Conservation (phyloP, 345 rosid species). For the Heritiera fomes region DNA sequence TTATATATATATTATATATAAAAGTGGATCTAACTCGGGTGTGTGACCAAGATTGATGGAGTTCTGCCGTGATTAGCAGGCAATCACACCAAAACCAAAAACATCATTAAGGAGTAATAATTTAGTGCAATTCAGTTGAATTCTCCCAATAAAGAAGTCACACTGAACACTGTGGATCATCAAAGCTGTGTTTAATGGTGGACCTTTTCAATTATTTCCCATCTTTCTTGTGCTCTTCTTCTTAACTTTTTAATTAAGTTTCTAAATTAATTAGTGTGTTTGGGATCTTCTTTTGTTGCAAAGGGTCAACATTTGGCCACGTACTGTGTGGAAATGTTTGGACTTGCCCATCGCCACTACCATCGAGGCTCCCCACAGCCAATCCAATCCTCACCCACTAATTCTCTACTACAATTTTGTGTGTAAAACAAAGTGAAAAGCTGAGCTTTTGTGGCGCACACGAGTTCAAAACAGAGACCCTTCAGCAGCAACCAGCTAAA, state of each 20-base stretch:
- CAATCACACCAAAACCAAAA: conserved; percentile 4
- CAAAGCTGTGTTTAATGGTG: conserved; percentile 28
- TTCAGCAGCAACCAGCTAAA: conserved; percentile 24
- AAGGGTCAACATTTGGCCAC: not conserved
- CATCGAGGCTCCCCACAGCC: not conserved
- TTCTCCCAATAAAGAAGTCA: conserved; percentile 27
- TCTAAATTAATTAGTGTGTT: conserved; percentile 7
- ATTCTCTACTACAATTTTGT: not conserved
- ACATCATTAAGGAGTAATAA: conserved; percentile 30
- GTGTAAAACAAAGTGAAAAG: conserved; percentile 14
- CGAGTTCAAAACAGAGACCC: conserved; percentile 28
- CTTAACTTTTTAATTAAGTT: conserved; percentile 13
- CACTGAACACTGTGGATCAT: conserved; percentile 22
- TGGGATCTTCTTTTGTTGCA: not conserved
- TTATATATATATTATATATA: no score
- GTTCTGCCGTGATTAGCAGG: conserved; percentile 29
- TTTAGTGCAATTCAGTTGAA: conserved; percentile 16
- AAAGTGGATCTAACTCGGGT: not conserved
- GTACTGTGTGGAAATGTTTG: not conserved
- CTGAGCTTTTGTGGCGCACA: conserved; percentile 23
- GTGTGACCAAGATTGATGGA: conserved; percentile 37
- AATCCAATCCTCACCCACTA: not conserved
- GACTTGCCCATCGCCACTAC: not conserved
- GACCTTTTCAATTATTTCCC: conserved; percentile 35
- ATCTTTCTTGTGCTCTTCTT: conserved; percentile 19